Evolutionary conservation across 1,139 yeast genomes (phyloP).

Genomic region (Debaryomycetaceae sp.): DNA sequence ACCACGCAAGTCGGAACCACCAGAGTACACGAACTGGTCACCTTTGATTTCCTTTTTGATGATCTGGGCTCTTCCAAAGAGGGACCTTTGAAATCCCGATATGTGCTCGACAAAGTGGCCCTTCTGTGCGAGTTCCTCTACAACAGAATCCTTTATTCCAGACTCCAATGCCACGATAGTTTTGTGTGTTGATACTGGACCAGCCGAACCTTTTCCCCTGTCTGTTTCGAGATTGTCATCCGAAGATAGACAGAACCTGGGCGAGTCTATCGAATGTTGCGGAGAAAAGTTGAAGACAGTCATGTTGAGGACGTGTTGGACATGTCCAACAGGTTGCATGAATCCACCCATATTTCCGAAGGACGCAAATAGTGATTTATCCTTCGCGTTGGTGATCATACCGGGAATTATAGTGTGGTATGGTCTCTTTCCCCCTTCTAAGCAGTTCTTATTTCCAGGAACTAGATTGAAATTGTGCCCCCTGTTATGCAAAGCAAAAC

Average conservation of each 20-base stretch:
- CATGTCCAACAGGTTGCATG: constrained; percentile 85
- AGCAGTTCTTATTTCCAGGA: constrained; percentile 53
- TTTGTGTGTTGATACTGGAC: constrained; percentile 59
- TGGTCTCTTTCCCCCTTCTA: constrained; percentile 71
- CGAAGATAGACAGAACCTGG: constrained; percentile 63
- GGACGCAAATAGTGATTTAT: constrained; percentile 52
- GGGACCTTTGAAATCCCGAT: constrained; percentile 43
- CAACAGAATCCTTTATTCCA: constrained; percentile 47
- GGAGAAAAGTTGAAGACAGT: constrained; percentile 62
- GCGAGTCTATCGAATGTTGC: constrained; percentile 74
- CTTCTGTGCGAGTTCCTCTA: constrained; percentile 39
- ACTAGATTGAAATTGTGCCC: constrained; percentile 72
- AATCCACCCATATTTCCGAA: constrained; percentile 89
- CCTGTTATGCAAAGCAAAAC: constrained; percentile 72
- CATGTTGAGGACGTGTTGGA: constrained; percentile 71
- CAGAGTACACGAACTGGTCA: constrained; percentile 48
- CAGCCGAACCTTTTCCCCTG: constrained; percentile 59
- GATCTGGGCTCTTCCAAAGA: constrained; percentile 74
- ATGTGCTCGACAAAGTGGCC: constrained; percentile 58
- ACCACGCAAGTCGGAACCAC: constrained; percentile 76
- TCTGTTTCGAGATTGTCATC: constrained; percentile 43
- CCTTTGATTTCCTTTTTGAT: constrained; percentile 48
- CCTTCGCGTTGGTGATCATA: constrained; percentile 41
- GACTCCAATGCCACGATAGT: constrained; percentile 67
- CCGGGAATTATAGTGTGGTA: constrained; percentile 87